Conservation (phyloP, 495 filamentous ascomycete species). For the Penicillium coprophilum region DNA sequence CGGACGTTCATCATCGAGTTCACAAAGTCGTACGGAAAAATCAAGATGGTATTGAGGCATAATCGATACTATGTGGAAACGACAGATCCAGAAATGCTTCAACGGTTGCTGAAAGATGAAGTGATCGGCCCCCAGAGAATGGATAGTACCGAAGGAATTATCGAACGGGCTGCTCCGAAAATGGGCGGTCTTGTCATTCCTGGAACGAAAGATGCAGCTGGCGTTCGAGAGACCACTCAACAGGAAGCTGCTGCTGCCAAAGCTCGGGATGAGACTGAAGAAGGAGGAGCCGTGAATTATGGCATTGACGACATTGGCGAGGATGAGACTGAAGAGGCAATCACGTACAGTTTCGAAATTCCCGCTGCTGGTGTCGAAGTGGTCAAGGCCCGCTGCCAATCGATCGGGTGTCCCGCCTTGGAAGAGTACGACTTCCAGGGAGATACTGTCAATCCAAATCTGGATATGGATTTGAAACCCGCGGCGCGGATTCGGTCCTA, state of each 20-base stretch:
- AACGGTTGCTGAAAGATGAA: conserved; percentile 73
- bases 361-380: conserved; percentile 70
- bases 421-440: conserved; percentile 99
- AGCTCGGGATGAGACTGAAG: conserved; percentile 20
- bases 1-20: conserved; percentile 76
- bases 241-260: conserved; percentile 38
- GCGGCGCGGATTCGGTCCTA: conserved; percentile 52
- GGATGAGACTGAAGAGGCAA: conserved; percentile 78
- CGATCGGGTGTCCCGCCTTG: conserved; percentile 80
- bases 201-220: conserved; percentile 89
- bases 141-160: conserved; percentile 67
- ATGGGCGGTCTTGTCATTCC: conserved; percentile 92
- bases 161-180: conserved; percentile 76
- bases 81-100: conserved; percentile 78
- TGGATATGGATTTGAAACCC: conserved; percentile 85
- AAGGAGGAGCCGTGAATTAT: conserved; percentile 60
- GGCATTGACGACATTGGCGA: conserved; percentile 76
- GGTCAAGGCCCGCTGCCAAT: conserved; percentile 86
- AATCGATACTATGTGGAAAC: conserved; percentile 94
- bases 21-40: conserved; percentile 90
- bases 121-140: conserved; percentile 64
- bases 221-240: conserved; percentile 64
- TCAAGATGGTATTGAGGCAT: conserved; percentile 91
- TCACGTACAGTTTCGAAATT: conserved; percentile 95
- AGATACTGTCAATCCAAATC: conserved; percentile 80